Percentiles rank a stretch among this genome's conserved stretches.
phyloP scores from a whole-genome alignment of 208 protist genomes.

The Endotrypanum monterogeii region DNA sequence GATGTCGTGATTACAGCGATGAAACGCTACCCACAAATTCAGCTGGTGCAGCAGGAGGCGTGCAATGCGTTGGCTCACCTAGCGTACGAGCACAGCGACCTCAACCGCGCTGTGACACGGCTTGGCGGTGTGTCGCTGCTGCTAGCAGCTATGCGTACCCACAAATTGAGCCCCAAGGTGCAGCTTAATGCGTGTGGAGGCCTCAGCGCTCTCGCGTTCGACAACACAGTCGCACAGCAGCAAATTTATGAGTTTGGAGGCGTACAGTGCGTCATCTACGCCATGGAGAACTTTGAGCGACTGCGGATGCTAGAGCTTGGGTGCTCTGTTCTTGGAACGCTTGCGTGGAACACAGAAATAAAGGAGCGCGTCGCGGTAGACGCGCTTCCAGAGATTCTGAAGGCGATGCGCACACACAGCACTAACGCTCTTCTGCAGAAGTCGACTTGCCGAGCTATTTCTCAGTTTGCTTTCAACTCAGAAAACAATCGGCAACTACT shows the following conservation, averaged over 20 bases:
- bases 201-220: constrained; percentile 91
- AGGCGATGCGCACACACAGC: constrained; percentile 81
- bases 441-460: constrained; percentile 90
- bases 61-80: constrained; percentile 92
- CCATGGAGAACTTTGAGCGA: constrained; percentile 87
- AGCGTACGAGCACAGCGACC: constrained; percentile 85
- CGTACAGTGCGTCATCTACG: constrained; percentile 86
- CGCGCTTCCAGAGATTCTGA: constrained; percentile 85
- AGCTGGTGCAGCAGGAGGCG: constrained; percentile 89
- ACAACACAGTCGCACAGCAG: constrained; percentile 88
- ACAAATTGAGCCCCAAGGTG: constrained; percentile 78
- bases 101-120: constrained; percentile 82
- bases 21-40: constrained; percentile 67
- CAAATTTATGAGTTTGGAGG: constrained; percentile 91
- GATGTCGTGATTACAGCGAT: constrained; percentile 79
- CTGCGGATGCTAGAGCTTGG: constrained; percentile 91
- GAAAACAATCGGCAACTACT: constrained; percentile 89
- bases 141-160: constrained; percentile 75
- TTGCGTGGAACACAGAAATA: constrained; percentile 92
- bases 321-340: constrained; percentile 89
- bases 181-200: constrained; percentile 91
- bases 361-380: constrained; percentile 86
- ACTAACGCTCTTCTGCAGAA: constrained; percentile 88
- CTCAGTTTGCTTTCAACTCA: constrained; percentile 93
- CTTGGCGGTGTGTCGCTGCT: constrained; percentile 75